Evolutionary conservation across 139 green algal species (phyloP), one percentile per base, ranked within the genome.

Genomic region (Microglena sp.): DNA sequence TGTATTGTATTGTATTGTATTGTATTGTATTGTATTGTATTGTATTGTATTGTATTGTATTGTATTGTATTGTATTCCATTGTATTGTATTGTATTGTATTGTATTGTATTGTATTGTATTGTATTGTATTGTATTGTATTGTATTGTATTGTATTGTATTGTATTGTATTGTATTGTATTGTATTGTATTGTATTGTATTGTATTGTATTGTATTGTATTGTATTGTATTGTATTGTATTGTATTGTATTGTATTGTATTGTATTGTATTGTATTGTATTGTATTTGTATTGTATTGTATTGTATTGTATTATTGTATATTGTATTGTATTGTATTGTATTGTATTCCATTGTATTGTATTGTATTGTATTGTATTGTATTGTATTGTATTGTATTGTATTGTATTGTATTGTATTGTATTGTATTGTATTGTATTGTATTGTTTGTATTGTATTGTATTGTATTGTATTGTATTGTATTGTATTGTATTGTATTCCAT

Each of bases 1-100:
- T 50, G 40, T 50, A 50, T 50, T 50, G 40, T 50, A 50, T 50
- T 50, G 40, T 50, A 50, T 50, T 50, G 40, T 50, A 50, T 50
- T 50, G 40, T 50, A 50, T 50, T 50, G 40, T 50, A 50, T 50
- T 50, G 40, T 50, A 50, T 50, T 50, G 40, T 50, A 50, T 50
- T 50, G 40, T 50, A 50, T 50, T 50, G 40, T 50, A 50, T 50
- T 50, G 40, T 50, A 50, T 50, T 50, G 40, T 50, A 50, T 50
- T 50, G 40, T 50, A 50, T 50, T 50, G 40, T 50, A 50, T 50
- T 50, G 40, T 50, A 50, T 50, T 50, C 11, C 15, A 50, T 50
- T 50, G 40, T 50, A 50, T 50, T 50, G 40, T 50, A 50, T 50
- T 50, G 40, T 50, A 50, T 50, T 50, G 40, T 50, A 50, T 50